Base-by-base conservation (phyloP, 2,329 filamentous ascomycete species). In the Dryadomyces sulphureus region DNA sequence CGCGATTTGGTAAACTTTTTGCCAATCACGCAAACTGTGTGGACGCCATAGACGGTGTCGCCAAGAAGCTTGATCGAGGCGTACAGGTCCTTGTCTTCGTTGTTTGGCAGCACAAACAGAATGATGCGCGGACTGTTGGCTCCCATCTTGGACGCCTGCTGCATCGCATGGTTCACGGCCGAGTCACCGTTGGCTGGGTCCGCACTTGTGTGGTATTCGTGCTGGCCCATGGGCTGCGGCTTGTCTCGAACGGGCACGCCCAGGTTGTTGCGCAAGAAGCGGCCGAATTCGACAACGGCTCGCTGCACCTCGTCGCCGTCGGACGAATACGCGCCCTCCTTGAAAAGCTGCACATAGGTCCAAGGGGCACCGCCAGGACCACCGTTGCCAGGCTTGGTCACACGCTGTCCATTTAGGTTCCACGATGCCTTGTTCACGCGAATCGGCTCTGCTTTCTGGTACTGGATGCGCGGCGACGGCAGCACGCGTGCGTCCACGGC, bases 401-500 rank as follows among this genome's bases (percentile, higher is more conserved):
- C 80, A 48, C 68, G 70, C 14, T 75, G 67, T 0, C 65, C 59
- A 0, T 53, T 60, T 66, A 90, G 73, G 54, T 88, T 87, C 85
- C 84, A 92, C 1, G 70, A 68, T 0, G 81, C 84, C n/a, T 64
- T 62, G 1, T 46, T 50, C 0, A 72, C 62, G 1, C 43, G 56
- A 6, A 70, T 48, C 7, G 38, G 47, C 7, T 52, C 57, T 16
- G 38, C 50, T 19, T 57, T 50, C 48, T 57, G 50, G 55, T 94
- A 94, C 2, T 63, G 58, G 24, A 94, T 62, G 0, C 52, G 55
- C 0, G 87, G 87, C 0, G 75, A 56, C 0, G 55, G 38, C 0
- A 94, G 69, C 36, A 90, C 72, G 6, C 88, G 78, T 1, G 77
- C 89, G 1, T 69, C 67, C 0, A 94, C 83, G 0, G 82, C 83